Base-by-base conservation (phyloP, 2,329 filamentous ascomycete genomes). In the Trichoderma pleuroti region DNA sequence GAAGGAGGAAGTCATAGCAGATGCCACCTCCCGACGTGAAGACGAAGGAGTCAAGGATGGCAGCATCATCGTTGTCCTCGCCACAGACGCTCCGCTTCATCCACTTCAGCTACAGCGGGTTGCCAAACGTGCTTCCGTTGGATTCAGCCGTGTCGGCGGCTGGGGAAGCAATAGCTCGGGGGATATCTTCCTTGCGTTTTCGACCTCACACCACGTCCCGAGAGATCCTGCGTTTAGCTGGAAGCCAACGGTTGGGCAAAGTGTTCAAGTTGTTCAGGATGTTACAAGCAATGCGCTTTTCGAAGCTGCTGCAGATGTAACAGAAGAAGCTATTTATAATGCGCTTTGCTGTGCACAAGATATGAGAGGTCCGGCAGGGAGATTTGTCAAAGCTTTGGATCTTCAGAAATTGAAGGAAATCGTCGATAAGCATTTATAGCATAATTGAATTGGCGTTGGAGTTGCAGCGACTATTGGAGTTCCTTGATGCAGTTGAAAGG, bases 301-400 rank as follows among this genome's bases (percentile, higher is more conserved):
- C 71, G 85, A 90, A 76, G 89, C 88, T 1, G 85, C 83, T 2
- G 86, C 87, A 0, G 89, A 92, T 75, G 86, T 86, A 0, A 87
- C 87, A 0, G 89, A 92, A 75, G 90, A 92, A 78, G 85, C 88
- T 1, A 90, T 92, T 68, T 86, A 90, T 72, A 92, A 92, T 76
- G 85, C 86, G 0, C 78, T 91, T 12, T 89, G 84, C 72, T 89
- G 86, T 80, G 87, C 88, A 2, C 85, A 88, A 74, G 87, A 85
- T 0, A 87, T 89, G 82, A 84, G 82, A 1, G 88, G 88, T 0
- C 83, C 85, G 71, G 81, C 83, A 57, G 86, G 84, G 1, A 78
- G 81, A 9, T 84, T 76, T 42, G 79, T 88, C 2, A 84, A 87
- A 64, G 87, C 83, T 0, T 76, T 88, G 59, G 83, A 85, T 18